These are phyloP conservation scores for Hygrophoropsis aurantiaca DNA, from an alignment of 768 basidiomycete genomes.

Conservation along the genomic window DNA sequence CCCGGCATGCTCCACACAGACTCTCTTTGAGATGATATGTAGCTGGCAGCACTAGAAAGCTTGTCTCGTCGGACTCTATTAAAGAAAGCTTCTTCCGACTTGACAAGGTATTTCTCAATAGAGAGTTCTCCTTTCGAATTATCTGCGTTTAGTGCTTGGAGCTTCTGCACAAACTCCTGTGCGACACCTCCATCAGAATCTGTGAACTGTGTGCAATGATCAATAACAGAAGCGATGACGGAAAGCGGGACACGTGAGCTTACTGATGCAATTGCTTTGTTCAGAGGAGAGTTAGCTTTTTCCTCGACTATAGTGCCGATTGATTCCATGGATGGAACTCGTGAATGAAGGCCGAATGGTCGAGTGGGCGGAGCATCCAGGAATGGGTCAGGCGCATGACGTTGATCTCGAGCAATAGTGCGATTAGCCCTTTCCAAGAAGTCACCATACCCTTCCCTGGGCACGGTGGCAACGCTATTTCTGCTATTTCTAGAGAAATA, in stretches of 20 bases:
- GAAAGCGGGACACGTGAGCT: slow-evolving; percentile 14
- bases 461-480: slow-evolving; percentile 26
- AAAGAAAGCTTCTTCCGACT: slow-evolving; percentile 94
- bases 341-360: slow-evolving; percentile 81
- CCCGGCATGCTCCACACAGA: slow-evolving; percentile 76
- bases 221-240: slow-evolving; percentile 2
- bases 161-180: slow-evolving; percentile 82
- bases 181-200: slow-evolving; percentile 93
- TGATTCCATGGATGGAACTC: slow-evolving; percentile 84
- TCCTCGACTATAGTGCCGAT: slow-evolving; percentile 91
- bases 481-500: slow-evolving; percentile 44
- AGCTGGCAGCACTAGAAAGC: slow-evolving; percentile 77
- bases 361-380: slow-evolving; percentile 66
- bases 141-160: slow-evolving; percentile 74
- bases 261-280: slow-evolving; percentile 90
- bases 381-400: slow-evolving; percentile 83
- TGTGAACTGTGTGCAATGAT: slow-evolving; percentile 64
- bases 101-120: slow-evolving; percentile 86
- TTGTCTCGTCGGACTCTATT: slow-evolving; percentile 87
- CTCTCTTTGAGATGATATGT: slow-evolving; percentile 76
- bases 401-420: slow-evolving; percentile 78
- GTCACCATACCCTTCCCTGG: slow-evolving; percentile 56
- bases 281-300: slow-evolving; percentile 85
- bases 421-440: slow-evolving; percentile 87
- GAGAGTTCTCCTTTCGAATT: slow-evolving; percentile 91